Percentiles rank a stretch among this genome's conserved stretches.
phyloP scores from a whole-genome alignment of 345 rosid species.

The Mallotus nudiflorus region DNA sequence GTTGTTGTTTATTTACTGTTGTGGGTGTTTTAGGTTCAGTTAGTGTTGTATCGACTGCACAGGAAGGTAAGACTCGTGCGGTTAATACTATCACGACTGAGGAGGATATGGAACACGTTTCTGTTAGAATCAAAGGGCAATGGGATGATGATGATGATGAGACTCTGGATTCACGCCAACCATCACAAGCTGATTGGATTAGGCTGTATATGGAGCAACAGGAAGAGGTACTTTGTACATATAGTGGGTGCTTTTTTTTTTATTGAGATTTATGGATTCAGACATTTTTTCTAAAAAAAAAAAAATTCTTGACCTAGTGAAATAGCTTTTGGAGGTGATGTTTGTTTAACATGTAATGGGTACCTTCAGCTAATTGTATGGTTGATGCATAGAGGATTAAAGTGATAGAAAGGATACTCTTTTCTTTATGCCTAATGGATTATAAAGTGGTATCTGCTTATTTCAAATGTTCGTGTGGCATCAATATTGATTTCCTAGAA shows the following conservation, averaged over 20 bases:
- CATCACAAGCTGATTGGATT: conserved; percentile 91
- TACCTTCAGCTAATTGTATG: no score
- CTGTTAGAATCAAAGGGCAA: conserved; percentile 52
- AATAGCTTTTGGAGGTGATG: neutral
- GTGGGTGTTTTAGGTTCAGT: conserved; percentile 51
- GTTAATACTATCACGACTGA: conserved; percentile 32
- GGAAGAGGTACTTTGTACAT: conserved; percentile 59
- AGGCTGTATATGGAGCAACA: conserved; percentile 77
- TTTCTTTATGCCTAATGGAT: no score
- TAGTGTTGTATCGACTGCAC: conserved; percentile 59
- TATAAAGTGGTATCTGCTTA: no score
- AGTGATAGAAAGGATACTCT: no score
- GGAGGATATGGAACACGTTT: conserved; percentile 42
- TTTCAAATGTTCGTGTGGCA: no score
- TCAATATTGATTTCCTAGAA: no score
- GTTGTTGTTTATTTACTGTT: neutral
- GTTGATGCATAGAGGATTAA: no score
- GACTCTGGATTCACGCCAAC: conserved; percentile 49
- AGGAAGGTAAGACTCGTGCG: conserved; percentile 51
- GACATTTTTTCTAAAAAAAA: neutral
- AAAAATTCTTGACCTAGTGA: neutral
- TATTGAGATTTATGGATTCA: neutral
- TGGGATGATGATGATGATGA: conserved; percentile 48
- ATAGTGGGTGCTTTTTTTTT: conserved; percentile 8
- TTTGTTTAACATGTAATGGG: neutral